Conservation (phyloP, 345 rosid species). For the Citrus hindsii region DNA sequence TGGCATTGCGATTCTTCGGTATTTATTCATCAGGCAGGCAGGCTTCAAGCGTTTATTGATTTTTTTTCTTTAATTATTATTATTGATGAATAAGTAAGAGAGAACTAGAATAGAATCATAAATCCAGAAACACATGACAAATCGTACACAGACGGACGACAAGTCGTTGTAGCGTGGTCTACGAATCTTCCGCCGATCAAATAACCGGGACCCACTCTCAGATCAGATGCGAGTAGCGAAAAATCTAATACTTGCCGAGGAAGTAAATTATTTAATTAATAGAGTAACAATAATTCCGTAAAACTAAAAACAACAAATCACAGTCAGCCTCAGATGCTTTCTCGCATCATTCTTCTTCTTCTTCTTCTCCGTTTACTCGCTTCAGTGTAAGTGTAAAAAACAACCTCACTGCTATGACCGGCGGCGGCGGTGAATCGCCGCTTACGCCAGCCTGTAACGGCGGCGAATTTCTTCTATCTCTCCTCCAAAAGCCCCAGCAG, state of each 20-base stretch:
- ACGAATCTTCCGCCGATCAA: not conserved
- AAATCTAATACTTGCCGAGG: too few relatives aligned
- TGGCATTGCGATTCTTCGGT: too few relatives aligned
- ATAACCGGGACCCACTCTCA: not conserved
- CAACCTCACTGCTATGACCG: slow-evolving; percentile 40
- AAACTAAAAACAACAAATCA: not conserved
- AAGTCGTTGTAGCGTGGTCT: not conserved
- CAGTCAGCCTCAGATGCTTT: not conserved
- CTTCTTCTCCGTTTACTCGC: not conserved
- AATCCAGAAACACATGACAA: too few relatives aligned
- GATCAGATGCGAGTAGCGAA: not conserved
- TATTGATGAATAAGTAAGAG: too few relatives aligned
- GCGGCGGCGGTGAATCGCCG: slow-evolving; percentile 56
- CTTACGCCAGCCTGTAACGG: slow-evolving; percentile 44
- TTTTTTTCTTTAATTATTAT: too few relatives aligned
- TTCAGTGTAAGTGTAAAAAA: not conserved
- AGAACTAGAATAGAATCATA: too few relatives aligned
- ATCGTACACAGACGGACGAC: not conserved
- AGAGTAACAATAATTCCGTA: too few relatives aligned
- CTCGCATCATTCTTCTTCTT: too few relatives aligned
- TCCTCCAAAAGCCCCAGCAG: slow-evolving; percentile 57
- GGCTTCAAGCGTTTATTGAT: too few relatives aligned
- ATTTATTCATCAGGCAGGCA: too few relatives aligned
- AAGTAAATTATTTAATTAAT: not conserved
- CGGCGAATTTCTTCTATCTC: slow-evolving; percentile 77